Evolutionary conservation across 495 filamentous ascomycete species (phyloP).

Genomic region (Xylaria castorea): DNA sequence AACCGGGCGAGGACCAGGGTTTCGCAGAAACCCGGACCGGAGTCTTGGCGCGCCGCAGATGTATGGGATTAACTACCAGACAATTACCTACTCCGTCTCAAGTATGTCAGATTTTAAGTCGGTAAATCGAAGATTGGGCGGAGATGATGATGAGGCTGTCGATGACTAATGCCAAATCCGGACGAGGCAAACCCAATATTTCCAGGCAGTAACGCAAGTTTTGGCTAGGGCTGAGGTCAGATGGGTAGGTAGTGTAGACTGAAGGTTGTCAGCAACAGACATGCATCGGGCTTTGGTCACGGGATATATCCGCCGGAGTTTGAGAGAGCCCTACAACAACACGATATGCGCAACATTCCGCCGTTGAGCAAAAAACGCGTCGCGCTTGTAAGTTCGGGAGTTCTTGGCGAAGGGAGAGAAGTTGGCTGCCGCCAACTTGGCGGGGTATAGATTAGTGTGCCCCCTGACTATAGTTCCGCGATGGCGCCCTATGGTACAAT

Average conservation of each 20-base stretch:
- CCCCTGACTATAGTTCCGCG: conserved; percentile 2
- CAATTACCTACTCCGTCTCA: neutral
- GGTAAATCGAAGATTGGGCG: neutral
- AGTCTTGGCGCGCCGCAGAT: neutral
- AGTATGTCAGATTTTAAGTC: conserved; percentile 13
- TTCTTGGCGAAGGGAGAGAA: conserved; percentile 1
- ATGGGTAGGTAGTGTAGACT: neutral
- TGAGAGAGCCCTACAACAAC: neutral
- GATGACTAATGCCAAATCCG: conserved; percentile 3
- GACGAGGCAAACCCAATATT: neutral
- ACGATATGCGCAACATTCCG: neutral
- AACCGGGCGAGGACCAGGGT: neutral
- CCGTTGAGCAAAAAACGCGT: neutral
- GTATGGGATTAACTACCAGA: neutral
- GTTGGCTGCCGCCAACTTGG: too few relatives aligned
- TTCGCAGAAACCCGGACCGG: neutral
- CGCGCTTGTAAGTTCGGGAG: neutral
- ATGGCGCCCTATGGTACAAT: neutral
- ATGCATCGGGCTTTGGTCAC: conserved; percentile 20
- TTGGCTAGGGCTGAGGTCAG: conserved; percentile 20
- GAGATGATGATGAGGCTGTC: neutral
- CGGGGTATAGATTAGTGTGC: neutral
- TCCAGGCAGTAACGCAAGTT: neutral
- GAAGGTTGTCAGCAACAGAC: neutral
- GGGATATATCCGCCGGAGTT: conserved; percentile 10